phyloP scores from a whole-genome alignment of 805 yeast species.

The Ogataea nonfermentans region DNA sequence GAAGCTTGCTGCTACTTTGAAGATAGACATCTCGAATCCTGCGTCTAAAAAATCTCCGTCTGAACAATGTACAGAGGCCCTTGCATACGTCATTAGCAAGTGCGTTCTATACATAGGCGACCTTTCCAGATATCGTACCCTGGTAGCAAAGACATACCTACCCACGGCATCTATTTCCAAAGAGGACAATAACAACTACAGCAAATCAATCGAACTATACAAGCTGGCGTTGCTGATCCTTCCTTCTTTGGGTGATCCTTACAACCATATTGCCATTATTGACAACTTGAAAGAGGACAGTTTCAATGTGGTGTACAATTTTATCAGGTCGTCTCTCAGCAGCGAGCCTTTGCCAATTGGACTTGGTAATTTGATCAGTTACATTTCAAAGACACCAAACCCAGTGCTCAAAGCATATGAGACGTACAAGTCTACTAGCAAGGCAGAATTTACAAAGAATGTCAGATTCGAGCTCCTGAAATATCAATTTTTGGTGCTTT shows the following conservation, averaged over 20 bases:
- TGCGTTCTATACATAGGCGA: constrained; percentile 56
- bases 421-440: constrained; percentile 24
- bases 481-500: constrained; percentile 31
- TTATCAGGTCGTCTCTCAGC: constrained; percentile 54
- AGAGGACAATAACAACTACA: constrained; percentile 40
- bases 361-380: constrained; percentile 41
- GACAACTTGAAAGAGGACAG: constrained; percentile 50
- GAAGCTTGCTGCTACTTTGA: constrained; percentile 31
- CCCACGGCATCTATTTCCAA: constrained; percentile 33
- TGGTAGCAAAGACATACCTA: constrained; percentile 45
- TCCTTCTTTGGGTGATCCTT: constrained; percentile 69
- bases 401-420: constrained; percentile 30
- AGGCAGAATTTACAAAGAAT: constrained; percentile 33
- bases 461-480: constrained; percentile 34
- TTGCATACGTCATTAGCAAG: constrained; percentile 46
- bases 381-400: constrained; percentile 36
- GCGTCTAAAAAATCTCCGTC: constrained; percentile 10
- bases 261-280: constrained; percentile 57
- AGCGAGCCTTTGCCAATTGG: constrained; percentile 50
- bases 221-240: constrained; percentile 52
- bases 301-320: constrained; percentile 49
- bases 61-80: constrained; percentile 19
- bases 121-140: constrained; percentile 53
- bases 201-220: constrained; percentile 46
- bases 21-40: constrained; percentile 11